These are phyloP conservation scores for Talaromyces sp. DNA, from an alignment of 2,329 filamentous ascomycete species.

Conservation along the genomic window DNA sequence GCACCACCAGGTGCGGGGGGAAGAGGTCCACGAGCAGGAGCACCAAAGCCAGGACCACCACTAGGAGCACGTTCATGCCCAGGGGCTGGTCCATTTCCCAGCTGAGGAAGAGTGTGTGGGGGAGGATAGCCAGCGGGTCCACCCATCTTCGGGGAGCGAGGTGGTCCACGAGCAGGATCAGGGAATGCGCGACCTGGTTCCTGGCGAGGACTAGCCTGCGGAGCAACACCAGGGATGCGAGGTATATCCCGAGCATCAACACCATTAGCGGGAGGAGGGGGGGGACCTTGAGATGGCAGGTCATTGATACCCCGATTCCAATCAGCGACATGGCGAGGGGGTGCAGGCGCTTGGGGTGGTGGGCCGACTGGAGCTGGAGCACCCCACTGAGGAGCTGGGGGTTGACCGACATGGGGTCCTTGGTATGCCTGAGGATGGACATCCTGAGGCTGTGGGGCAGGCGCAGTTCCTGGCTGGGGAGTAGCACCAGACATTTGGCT, in stretches of 20 bases:
- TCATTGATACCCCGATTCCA: slow-evolving; percentile 74
- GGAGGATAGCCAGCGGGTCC: slow-evolving; percentile 55
- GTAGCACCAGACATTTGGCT: slow-evolving; percentile 70
- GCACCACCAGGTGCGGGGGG: slow-evolving; percentile 54
- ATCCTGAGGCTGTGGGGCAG: slow-evolving; percentile 78
- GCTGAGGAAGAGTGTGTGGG: slow-evolving; percentile 56
- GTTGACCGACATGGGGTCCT: slow-evolving; percentile 76
- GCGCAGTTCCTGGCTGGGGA: slow-evolving; percentile 69
- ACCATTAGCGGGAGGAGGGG: slow-evolving; percentile 66
- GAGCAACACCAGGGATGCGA: slow-evolving; percentile 67
- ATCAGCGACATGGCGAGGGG: slow-evolving; percentile 62
- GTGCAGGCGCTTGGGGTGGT: slow-evolving; percentile 63
- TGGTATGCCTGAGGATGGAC: slow-evolving; percentile 96
- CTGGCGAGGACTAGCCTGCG: slow-evolving; percentile 75
- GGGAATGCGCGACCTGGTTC: slow-evolving; percentile 71
- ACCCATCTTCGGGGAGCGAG: slow-evolving; percentile 63
- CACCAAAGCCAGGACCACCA: slow-evolving; percentile 30
- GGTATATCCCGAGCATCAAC: slow-evolving; percentile 78
- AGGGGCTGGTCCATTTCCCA: slow-evolving; percentile 49
- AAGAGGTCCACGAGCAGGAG: slow-evolving; percentile 46
- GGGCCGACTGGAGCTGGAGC: slow-evolving; percentile 62
- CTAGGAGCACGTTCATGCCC: slow-evolving; percentile 43
- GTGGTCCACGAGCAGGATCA: slow-evolving; percentile 61
- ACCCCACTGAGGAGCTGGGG: slow-evolving; percentile 87
- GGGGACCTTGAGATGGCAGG: slow-evolving; percentile 62